Percentiles rank a stretch among this genome's conserved stretches.
These are phyloP conservation scores for Asterophora lycoperdoides DNA, from an alignment of 768 basidiomycete species.

Conservation along the genomic window DNA sequence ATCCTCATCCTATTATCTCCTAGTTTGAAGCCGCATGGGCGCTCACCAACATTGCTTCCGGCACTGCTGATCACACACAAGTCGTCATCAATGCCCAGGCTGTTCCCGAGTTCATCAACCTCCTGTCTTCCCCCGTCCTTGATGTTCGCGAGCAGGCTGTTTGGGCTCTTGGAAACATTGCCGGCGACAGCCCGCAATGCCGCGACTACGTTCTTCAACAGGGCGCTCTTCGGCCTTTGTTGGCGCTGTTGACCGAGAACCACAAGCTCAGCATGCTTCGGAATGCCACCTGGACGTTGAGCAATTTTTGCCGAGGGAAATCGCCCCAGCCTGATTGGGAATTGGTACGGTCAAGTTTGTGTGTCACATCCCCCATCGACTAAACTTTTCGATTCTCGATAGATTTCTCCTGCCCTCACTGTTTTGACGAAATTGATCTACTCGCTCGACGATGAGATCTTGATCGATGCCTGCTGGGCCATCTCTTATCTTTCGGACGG, in stretches of 20 bases:
- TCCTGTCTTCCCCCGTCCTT: slow-evolving; percentile 88
- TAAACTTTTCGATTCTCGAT: slow-evolving; percentile 11
- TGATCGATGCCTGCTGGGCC: slow-evolving; percentile 99
- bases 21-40: slow-evolving; percentile 99
- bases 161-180: slow-evolving; percentile 99
- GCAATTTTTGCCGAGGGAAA: slow-evolving; percentile 99
- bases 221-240: slow-evolving; percentile 88
- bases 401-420: slow-evolving; percentile 98
- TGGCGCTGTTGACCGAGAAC: slow-evolving; percentile 87
- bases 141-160: slow-evolving; percentile 99
- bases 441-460: slow-evolving; percentile 96
- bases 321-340: slow-evolving; percentile 98
- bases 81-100: slow-evolving; percentile 94
- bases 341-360: slow-evolving; percentile 49
- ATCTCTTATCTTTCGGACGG: slow-evolving; percentile 99
- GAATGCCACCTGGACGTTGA: slow-evolving; percentile 98
- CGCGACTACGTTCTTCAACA: slow-evolving; percentile 93
- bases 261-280: slow-evolving; percentile 98
- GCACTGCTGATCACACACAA: slow-evolving; percentile 97
- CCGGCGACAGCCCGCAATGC: slow-evolving; percentile 97
- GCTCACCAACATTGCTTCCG: slow-evolving; percentile 95
- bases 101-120: slow-evolving; percentile 95
- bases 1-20: slow-evolving; percentile 5
- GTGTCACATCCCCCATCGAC: slow-evolving; percentile 10
- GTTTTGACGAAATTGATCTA: slow-evolving; percentile 98